Evolutionary conservation across 2,329 filamentous ascomycete genomes (phyloP), one percentile per base, ranked within the genome.

Genomic region (Pestalotiopsis sp.): DNA sequence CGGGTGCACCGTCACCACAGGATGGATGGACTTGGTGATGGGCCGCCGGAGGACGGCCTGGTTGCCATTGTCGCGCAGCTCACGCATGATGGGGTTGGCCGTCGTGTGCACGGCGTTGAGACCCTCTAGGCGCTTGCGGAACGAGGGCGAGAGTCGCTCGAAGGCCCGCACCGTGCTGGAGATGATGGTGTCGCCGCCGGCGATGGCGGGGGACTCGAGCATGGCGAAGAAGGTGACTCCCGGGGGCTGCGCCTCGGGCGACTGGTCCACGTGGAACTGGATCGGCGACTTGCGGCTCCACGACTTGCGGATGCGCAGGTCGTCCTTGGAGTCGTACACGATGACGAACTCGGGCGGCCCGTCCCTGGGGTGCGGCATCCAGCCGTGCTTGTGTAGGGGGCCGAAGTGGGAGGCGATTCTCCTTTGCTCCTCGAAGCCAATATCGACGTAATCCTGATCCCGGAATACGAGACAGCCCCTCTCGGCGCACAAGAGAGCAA

Each of bases 1-100:
- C 1, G 77, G 78, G 71, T 79, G 77, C 3, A 74, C 75, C 4
- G 76, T 70, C 20, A 79, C 75, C 14, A 78, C 68, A 0, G 64
- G 64, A 30, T 66, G 64, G 11, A 73, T 70, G 3, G 74, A 72
- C 61, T 74, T 72, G 38, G 78, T 73, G 2, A 73, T 73, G 38
- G 75, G 74, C 6, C 78, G 74, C n/a, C 78, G 73, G 0, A 77
- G 69, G 52, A 77, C 73, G 44, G 71, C 73, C 14, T 65, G 40
- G 60, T 72, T 67, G 60, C 72, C 74, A 64, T 74, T 74, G 58
- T 75, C 71, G 39, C 70, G 69, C 40, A 72, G 66, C 68, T 73
- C 70, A 7, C 68, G 70, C 14, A 67, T 65, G 20, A 72, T 69
- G 4, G 70, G 70, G 64, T 73, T 72, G 59, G 70, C 71, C 1